These are phyloP conservation scores for Zancudomyces culisetae DNA, from an alignment of 371 early-diverging fungal genomes.

Conservation along the genomic window DNA sequence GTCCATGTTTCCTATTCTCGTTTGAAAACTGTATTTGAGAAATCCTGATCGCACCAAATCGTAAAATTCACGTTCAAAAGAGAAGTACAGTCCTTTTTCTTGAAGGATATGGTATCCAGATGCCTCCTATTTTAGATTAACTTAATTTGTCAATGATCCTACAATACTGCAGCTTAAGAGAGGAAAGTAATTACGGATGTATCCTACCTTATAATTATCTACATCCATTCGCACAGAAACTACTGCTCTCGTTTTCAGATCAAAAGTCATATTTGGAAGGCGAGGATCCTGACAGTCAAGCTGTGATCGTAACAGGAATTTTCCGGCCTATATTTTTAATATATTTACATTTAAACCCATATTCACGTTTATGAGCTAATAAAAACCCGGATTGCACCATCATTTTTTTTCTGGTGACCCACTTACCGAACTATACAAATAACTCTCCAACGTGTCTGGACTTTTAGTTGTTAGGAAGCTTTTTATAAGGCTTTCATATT, in stretches of 20 bases:
- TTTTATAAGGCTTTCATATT: constrained; percentile 46
- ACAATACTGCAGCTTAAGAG: too few species aligned
- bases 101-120: constrained; percentile 22
- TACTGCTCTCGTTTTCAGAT: constrained; percentile 81
- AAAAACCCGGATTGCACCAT: constrained; percentile 38
- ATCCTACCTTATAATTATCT: constrained; percentile 39
- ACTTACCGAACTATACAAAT: constrained; percentile 31
- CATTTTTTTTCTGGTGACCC: constrained; percentile 67
- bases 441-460: too few species aligned
- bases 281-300: constrained; percentile 66
- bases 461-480: too few species aligned
- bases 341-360: constrained; percentile 11
- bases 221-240: constrained; percentile 67
- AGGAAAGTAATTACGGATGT: neutral
- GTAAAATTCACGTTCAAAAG: constrained; percentile 84
- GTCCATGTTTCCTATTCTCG: constrained; percentile 89
- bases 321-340: constrained; percentile 25
- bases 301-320: constrained; percentile 70
- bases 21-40: constrained; percentile 80
- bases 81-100: constrained; percentile 39
- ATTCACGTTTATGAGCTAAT: constrained; percentile 35
- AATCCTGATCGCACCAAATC: constrained; percentile 80
- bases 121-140: neutral
- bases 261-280: constrained; percentile 64
- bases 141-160: too few species aligned